Evolutionary conservation across 371 early-diverging fungal genomes (phyloP), one percentile per base, ranked within the genome.

Genomic region (Haplosporangium sp.): DNA sequence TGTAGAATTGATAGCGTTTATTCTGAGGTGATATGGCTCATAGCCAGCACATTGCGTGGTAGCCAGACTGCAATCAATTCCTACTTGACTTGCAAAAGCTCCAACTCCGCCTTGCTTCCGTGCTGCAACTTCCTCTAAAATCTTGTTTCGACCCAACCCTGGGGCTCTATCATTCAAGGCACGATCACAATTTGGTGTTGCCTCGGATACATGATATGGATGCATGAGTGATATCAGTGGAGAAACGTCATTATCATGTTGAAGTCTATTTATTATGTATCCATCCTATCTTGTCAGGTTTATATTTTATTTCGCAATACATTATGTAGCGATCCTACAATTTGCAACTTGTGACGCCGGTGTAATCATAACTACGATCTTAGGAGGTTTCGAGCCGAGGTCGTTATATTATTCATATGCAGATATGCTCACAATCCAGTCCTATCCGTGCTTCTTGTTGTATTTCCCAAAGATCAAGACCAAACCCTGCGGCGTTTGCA

Each of bases 61-160:
- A 27, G 5, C 34, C 15, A 27, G 6, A 5, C 20, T 42, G 34
- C 45, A 10, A 66, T 3, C 17, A 58, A 20, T 5, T 11, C 66
- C 11, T 45, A 37, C 45, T 37, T 42, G 50, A 11, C 61, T 15
- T 17, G 66, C 65, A 65, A 69, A 69, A 7, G 40, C 20, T 0
- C 66, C 66, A 0, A 34, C 7, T 0, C 65, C 38, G 6, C 60
- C 64, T 15, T 37, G 56, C 52, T 65, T 69, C 2, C 65, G 65
- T 50, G 69, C 69, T 40, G 70, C 59, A 40, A 62, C 70, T 7
- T 75, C 63, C n/a, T 44, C 65, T 42, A 59, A 27, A 38, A 58
- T 67, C 45, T 66, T 35, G 8, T 2, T 20, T 4, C 67, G 63
- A 58, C 66, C 66, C 55, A 69, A 37, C 27, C 42, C 42, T 8